Percentiles rank a stretch among this genome's conserved stretches.
phyloP scores from a whole-genome alignment of 352 stramenopile species.

The Globisporangium heterothallicum region DNA sequence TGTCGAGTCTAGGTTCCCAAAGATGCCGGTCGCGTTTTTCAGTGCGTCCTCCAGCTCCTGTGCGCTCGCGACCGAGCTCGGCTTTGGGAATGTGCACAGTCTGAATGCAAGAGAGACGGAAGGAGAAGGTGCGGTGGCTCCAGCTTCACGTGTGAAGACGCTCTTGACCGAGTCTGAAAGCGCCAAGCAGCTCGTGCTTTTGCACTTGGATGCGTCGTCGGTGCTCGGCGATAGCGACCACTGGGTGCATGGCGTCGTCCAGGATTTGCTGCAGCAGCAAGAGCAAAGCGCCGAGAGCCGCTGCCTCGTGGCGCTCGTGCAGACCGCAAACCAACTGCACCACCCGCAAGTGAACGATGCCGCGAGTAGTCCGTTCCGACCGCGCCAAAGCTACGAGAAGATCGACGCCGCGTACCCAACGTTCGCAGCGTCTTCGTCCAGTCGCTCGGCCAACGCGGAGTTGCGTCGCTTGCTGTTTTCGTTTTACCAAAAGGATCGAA shows the following conservation, averaged over 20 bases:
- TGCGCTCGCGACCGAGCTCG: slow-evolving; percentile 23
- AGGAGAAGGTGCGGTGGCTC: slow-evolving; percentile 11
- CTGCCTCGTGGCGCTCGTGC: slow-evolving; percentile 46
- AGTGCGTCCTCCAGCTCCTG: slow-evolving; percentile 31
- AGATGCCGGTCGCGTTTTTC: slow-evolving; percentile 59
- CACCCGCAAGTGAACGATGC: slow-evolving; percentile 16
- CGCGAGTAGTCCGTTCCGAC: slow-evolving; percentile 30
- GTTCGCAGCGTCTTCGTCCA: background rate
- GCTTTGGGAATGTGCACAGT: slow-evolving; percentile 28
- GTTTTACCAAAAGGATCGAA: slow-evolving; percentile 58
- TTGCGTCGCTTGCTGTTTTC: slow-evolving; percentile 40
- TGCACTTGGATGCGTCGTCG: slow-evolving; percentile 31
- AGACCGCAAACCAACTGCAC: slow-evolving; percentile 13
- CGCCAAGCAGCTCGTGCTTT: slow-evolving; percentile 46
- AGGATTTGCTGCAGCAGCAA: slow-evolving; percentile 24
- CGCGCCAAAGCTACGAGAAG: slow-evolving; percentile 63
- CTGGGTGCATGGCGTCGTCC: slow-evolving; percentile 43
- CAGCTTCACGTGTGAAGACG: slow-evolving; percentile 7
- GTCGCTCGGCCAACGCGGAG: background rate
- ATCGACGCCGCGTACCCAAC: slow-evolving; percentile 42
- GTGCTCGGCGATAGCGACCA: slow-evolving; percentile 15
- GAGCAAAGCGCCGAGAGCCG: slow-evolving; percentile 23
- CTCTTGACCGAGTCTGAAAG: slow-evolving; percentile 25
- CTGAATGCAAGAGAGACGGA: slow-evolving; percentile 11
- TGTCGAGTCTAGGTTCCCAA: slow-evolving; percentile 34